Base-by-base conservation (phyloP, 768 basidiomycete genomes). In the Lactarius sanguifluus region DNA sequence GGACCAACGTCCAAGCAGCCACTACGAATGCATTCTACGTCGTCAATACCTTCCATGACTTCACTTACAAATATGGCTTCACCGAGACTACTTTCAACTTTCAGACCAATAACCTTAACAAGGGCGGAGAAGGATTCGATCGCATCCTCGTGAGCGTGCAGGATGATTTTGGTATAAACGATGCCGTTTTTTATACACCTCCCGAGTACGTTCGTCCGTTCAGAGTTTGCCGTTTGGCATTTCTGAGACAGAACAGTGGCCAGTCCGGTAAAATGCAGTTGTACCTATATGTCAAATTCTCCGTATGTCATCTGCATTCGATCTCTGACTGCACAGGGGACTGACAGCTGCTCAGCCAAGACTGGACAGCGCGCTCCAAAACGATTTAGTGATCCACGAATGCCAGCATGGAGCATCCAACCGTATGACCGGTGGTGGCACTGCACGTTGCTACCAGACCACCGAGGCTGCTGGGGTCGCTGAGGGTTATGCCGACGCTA, bases 341-440 rank as follows among this genome's bases (percentile, higher is more conserved):
- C 23, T n/a, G 20, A 36, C 10, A 28, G 6, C 0, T 16, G 62
- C 9, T 77, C 47, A 83, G 73, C 85, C 86, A 20, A 75, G 81
- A 71, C 82, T 87, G 47, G 88, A 89, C 60, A 87, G 87, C 36
- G 82, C 86, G 15, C 76, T 89, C 30, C 85, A 88, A 71, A 86
- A 86, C 70, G 87, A 87, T 66, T 81, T 77, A 57, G 77, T 82
- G 68, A 77, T 81, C 25, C 82, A 83, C 65, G 82, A 90, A 73
- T 79, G 71, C 59, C 59, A 76, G 69, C 74, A 79, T 70, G 73
- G 75, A 83, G 43, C 20, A n/a, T 20, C 20, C 9, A n/a, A 45
- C 20, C 43, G 43, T 45, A 45, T 45, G 43, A 45, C 82, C 12
- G 84, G 84, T 23, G 82, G 84, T 45, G 83, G 82, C 30, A 82